These are phyloP conservation scores for Sclerotiophoma versabilis DNA, from an alignment of 2,329 filamentous ascomycete species.

Conservation along the genomic window DNA sequence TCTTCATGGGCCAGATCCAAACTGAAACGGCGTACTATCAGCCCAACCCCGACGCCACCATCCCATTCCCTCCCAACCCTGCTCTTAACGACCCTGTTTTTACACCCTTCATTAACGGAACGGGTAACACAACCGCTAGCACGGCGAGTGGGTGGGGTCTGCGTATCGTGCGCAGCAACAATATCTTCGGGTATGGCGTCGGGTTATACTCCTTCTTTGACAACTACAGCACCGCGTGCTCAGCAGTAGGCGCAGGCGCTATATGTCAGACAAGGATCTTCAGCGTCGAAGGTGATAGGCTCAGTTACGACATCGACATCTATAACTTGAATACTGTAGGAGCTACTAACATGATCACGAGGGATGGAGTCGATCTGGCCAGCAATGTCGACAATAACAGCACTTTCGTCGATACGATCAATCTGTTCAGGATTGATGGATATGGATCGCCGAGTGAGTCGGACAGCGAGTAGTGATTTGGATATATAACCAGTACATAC, in stretches of 20 bases:
- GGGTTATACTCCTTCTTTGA: conserved; percentile 74
- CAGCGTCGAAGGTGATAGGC: conserved; percentile 52
- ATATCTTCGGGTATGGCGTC: conserved; percentile 67
- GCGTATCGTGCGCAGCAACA: conserved; percentile 63
- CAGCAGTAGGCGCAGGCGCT: conserved; percentile 32
- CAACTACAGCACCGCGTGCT: conserved; percentile 61
- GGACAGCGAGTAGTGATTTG: neutral
- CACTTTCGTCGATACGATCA: conserved; percentile 50
- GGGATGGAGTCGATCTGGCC: conserved; percentile 54
- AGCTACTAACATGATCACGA: conserved; percentile 54
- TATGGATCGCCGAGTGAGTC: conserved; percentile 13
- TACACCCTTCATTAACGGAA: conserved; percentile 58
- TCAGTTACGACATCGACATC: conserved; percentile 45
- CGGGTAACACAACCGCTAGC: conserved; percentile 24
- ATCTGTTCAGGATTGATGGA: conserved; percentile 37
- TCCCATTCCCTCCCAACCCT: conserved; percentile 67
- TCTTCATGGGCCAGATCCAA: conserved; percentile 86
- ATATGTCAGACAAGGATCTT: conserved; percentile 60
- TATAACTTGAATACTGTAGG: conserved; percentile 60
- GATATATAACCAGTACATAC: too few species aligned
- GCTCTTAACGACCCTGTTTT: conserved; percentile 75
- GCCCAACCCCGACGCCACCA: conserved; percentile 76
- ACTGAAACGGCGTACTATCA: conserved; percentile 89
- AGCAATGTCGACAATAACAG: conserved; percentile 57
- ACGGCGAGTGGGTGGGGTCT: conserved; percentile 67